Percentiles rank a stretch among this genome's conserved stretches.
Evolutionary conservation across 2,329 filamentous ascomycete genomes (phyloP).

Genomic region (Talaromyces sp.): DNA sequence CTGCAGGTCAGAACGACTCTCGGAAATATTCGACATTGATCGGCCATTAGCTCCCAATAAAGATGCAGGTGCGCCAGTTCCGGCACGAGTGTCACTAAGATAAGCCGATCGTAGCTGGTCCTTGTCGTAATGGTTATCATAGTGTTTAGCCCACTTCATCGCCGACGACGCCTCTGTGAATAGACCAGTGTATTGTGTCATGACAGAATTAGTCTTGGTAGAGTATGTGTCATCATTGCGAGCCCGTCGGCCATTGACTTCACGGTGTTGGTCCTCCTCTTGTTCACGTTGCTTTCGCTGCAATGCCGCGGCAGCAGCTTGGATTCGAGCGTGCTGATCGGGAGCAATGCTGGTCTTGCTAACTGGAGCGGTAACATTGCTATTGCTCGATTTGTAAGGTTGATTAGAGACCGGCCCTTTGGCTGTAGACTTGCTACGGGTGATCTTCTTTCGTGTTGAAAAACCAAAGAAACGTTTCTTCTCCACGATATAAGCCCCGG

Average conservation of each 20-base stretch:
- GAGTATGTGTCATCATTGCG: conserved; percentile 55
- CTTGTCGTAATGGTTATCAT: conserved; percentile 95
- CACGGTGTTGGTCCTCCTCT: conserved; percentile 55
- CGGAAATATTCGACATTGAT: conserved; percentile 13
- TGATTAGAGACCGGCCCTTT: conserved; percentile 57
- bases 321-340: conserved; percentile 89
- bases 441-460: conserved; percentile 64
- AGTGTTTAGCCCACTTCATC: conserved; percentile 95
- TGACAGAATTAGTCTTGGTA: conserved; percentile 79
- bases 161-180: conserved; percentile 85
- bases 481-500: conserved; percentile 85
- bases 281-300: conserved; percentile 64
- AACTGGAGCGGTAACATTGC: conserved; percentile 50
- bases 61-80: conserved; percentile 59
- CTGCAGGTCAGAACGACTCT: conserved; percentile 15
- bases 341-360: conserved; percentile 84
- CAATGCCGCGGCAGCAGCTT: conserved; percentile 81
- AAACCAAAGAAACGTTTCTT: conserved; percentile 94
- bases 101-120: conserved; percentile 83
- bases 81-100: conserved; percentile 68
- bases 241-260: conserved; percentile 48
- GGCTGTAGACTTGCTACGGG: conserved; percentile 67
- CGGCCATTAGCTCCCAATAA: conserved; percentile 41
- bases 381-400: conserved; percentile 49
- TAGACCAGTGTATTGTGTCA: conserved; percentile 82